Percentiles rank a stretch among this genome's conserved stretches.
phyloP scores from a whole-genome alignment of 345 rosid species.

The Turritis glabra region DNA sequence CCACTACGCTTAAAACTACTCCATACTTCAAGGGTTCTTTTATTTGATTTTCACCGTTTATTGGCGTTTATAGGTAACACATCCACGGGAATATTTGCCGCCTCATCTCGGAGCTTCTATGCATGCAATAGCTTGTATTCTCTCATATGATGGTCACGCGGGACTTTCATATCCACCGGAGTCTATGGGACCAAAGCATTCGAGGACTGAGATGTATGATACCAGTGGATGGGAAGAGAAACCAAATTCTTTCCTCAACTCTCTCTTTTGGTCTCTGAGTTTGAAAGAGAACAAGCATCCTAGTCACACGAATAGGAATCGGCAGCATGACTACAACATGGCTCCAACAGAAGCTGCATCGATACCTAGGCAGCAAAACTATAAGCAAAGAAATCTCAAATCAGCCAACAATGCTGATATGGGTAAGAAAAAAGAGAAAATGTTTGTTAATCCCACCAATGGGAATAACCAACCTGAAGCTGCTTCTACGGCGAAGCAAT shows the following conservation, averaged over 20 bases:
- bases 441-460: constrained; percentile 16
- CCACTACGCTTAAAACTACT: background rate
- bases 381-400: constrained; percentile 22
- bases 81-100: constrained; percentile 64
- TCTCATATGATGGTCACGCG: constrained; percentile 60
- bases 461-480: constrained; percentile 25
- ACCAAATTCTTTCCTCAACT: constrained; percentile 35
- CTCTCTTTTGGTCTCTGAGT: constrained; percentile 41
- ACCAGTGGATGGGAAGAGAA: constrained; percentile 33
- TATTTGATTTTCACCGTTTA: background rate
- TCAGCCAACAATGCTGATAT: background rate
- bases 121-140: constrained; percentile 53
- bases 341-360: constrained; percentile 21
- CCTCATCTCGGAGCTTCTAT: constrained; percentile 67
- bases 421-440: constrained; percentile 27
- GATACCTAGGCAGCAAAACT: constrained; percentile 5
- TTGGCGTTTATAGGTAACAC: constrained; percentile 51
- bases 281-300: constrained; percentile 34
- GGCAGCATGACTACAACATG: background rate
- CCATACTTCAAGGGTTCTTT: background rate
- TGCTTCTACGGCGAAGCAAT: constrained; percentile 17
- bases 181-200: constrained; percentile 45
- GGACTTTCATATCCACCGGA: constrained; percentile 49
- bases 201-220: constrained; percentile 49
- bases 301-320: constrained; percentile 14